These are phyloP conservation scores for Paraleonurus japonicus DNA, from an alignment of 257 asterid genomes.

Conservation along the genomic window DNA sequence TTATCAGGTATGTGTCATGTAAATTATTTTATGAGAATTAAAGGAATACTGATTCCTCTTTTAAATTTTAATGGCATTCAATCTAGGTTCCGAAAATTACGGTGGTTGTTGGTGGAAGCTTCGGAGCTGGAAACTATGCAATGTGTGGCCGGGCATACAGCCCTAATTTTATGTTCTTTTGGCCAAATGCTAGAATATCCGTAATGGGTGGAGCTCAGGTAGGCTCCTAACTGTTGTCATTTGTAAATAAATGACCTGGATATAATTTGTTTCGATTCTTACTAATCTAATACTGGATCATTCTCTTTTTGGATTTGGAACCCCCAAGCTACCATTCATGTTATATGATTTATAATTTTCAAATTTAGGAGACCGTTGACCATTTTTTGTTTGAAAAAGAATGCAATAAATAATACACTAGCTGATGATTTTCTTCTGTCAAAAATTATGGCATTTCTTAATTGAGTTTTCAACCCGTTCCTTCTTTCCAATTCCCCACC, in stretches of 20 bases:
- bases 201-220: slow-evolving; percentile 99
- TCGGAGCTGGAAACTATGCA: slow-evolving; percentile 98
- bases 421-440: neutral
- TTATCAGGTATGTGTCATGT: neutral
- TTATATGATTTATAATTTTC: neutral
- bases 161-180: slow-evolving; percentile 87
- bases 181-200: slow-evolving; percentile 98
- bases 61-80: slow-evolving; percentile 20
- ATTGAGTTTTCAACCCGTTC: neutral
- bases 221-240: neutral
- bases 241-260: neutral
- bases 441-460: neutral
- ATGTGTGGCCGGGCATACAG: slow-evolving; percentile 99
- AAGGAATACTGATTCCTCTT: neutral
- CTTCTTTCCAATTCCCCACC: too few species aligned
- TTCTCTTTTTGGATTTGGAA: neutral
- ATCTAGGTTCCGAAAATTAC: slow-evolving; percentile 89
- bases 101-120: slow-evolving; percentile 88
- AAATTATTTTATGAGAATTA: neutral
- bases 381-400: neutral
- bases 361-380: neutral
- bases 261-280: neutral
- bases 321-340: neutral
- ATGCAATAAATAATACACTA: neutral
- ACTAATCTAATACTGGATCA: neutral